Evolutionary conservation across 345 rosid species (phyloP).

Genomic region (Trapa bicornis): DNA sequence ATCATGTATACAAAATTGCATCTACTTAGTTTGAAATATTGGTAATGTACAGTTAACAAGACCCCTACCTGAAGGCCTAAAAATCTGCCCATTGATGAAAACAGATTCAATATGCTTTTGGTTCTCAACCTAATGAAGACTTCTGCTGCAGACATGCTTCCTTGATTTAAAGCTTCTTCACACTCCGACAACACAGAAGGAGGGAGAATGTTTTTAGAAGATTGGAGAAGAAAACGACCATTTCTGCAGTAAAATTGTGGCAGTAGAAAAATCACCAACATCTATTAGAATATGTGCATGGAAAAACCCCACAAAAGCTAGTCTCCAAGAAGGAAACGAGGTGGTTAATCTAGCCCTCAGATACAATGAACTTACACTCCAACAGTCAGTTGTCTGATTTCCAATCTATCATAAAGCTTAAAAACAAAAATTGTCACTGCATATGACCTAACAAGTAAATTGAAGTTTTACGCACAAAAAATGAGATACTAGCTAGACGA

Average conservation of each 20-base stretch:
- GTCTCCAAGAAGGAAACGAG: not conserved
- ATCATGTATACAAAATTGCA: not conserved
- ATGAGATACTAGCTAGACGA: not conserved
- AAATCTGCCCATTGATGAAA: conserved; percentile 81
- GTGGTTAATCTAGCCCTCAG: not conserved
- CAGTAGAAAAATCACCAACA: conserved; percentile 1
- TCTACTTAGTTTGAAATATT: not conserved
- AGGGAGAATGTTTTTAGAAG: conserved; percentile 53
- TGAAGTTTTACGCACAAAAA: not conserved
- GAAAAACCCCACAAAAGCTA: not conserved
- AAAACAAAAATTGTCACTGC: not conserved
- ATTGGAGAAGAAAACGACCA: conserved; percentile 73
- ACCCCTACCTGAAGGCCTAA: conserved; percentile 77
- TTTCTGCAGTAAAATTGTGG: conserved; percentile 42
- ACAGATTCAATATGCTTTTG: conserved; percentile 75
- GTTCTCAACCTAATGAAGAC: conserved; percentile 74
- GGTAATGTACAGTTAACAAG: not conserved
- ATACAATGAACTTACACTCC: not conserved
- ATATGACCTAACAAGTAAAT: not conserved
- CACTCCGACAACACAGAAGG: conserved; percentile 47
- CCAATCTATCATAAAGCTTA: not conserved
- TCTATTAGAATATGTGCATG: not conserved
- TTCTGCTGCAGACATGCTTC: conserved; percentile 62
- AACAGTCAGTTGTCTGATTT: not conserved
- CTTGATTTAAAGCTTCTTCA: conserved; percentile 93